Conservation (phyloP, 495 filamentous ascomycete genomes). For the Bacidia rubella region DNA sequence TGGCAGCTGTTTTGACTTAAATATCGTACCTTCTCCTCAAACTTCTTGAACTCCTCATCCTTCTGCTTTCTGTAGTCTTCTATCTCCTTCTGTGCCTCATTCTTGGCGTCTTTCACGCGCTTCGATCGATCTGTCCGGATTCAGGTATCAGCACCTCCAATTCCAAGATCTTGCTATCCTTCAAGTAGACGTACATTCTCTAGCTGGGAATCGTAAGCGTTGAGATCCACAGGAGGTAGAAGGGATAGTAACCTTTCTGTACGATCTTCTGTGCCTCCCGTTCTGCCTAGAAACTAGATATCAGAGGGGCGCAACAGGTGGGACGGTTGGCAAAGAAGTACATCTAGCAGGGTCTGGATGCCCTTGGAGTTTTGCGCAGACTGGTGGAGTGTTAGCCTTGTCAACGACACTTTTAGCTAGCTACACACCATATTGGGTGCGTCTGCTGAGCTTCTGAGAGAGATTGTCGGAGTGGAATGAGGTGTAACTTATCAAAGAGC, state of each 20-base stretch:
- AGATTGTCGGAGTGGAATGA: not conserved
- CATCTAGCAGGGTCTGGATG: conserved; percentile 97
- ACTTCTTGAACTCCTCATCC: conserved; percentile 90
- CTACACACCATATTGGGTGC: not conserved
- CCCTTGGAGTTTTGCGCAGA: conserved; percentile 96
- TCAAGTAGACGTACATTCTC: conserved; percentile 48
- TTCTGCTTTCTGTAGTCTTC: conserved; percentile 84
- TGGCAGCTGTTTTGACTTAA: not conserved
- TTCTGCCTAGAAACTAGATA: conserved; percentile 56
- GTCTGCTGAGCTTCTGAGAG: too few species aligned
- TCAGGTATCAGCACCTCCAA: not conserved
- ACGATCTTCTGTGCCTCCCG: conserved; percentile 98
- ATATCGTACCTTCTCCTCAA: conserved; percentile 67
- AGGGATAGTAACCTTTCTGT: conserved; percentile 58
- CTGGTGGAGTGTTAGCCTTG: conserved; percentile 29
- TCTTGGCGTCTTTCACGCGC: conserved; percentile 85
- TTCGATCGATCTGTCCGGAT: conserved; percentile 75
- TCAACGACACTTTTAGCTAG: not conserved
- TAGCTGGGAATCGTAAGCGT: conserved; percentile 38
- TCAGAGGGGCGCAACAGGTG: conserved; percentile 20
- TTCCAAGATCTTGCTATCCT: not conserved
- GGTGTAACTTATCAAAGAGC: not conserved
- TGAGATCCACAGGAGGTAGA: conserved; percentile 3
- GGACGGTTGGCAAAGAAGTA: conserved; percentile 30
- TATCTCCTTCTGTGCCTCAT: conserved; percentile 95